Percentiles rank a stretch among this genome's conserved stretches.
Evolutionary conservation across 1,139 yeast genomes (phyloP).

Genomic region (Suhomyces yuchorum): DNA sequence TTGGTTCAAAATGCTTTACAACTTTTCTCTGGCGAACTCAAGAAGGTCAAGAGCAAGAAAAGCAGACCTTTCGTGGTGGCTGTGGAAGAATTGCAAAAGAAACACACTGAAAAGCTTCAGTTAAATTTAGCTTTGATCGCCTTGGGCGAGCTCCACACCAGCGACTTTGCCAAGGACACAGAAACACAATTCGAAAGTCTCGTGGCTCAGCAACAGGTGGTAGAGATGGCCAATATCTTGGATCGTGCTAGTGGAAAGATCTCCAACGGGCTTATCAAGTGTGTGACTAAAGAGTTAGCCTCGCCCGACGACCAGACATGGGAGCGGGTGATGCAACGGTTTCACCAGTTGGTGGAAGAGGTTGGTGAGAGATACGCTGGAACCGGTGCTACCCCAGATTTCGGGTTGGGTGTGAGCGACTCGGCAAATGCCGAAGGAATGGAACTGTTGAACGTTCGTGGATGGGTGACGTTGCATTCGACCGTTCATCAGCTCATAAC

Average conservation of each 20-base stretch:
- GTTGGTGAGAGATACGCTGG: conserved; percentile 20
- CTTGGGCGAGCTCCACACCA: conserved; percentile 24
- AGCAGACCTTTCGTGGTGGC: conserved; percentile 8
- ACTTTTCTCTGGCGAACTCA: conserved; percentile 9
- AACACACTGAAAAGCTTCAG: conserved; percentile 18
- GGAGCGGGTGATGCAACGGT: conserved; percentile 57
- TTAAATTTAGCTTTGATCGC: conserved; percentile 24
- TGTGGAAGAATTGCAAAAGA: conserved; percentile 8
- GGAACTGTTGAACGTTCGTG: conserved; percentile 47
- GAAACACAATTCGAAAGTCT: conserved; percentile 24
- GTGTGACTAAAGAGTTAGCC: conserved; percentile 39
- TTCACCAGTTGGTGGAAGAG: conserved; percentile 41
- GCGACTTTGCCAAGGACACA: conserved; percentile 18
- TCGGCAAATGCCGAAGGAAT: conserved; percentile 45
- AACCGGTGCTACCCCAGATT: conserved; percentile 43
- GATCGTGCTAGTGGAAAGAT: conserved; percentile 44
- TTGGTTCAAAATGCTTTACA: conserved; percentile 10
- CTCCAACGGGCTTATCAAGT: conserved; percentile 40
- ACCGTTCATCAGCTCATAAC: conserved; percentile 60
- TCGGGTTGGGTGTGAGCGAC: conserved; percentile 59
- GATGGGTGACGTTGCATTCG: conserved; percentile 68
- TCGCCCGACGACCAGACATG: conserved; percentile 57
- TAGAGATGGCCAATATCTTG: conserved; percentile 47
- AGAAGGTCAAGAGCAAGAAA: conserved; percentile 12
- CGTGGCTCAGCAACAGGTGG: conserved; percentile 41